Percentiles rank a stretch among this genome's conserved stretches.
Conservation (phyloP, 2,329 filamentous ascomycete species). For the Fragosphaeria purpurea region DNA sequence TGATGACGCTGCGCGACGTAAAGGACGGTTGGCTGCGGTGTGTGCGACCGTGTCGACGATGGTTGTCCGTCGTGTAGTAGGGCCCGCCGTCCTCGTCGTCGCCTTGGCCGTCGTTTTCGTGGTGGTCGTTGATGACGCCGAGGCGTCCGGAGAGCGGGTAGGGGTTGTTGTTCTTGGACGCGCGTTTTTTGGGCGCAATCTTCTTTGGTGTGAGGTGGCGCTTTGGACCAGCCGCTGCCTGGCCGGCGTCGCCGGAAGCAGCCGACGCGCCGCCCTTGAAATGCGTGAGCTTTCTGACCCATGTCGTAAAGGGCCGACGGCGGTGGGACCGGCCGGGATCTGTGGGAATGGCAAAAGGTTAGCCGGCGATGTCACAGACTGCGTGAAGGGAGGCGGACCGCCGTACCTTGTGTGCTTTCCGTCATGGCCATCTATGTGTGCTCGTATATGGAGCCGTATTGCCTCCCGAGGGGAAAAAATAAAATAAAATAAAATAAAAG, state of each 20-base stretch:
- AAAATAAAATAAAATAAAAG: no score
- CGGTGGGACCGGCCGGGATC: constrained; percentile 55
- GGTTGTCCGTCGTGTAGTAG: background rate
- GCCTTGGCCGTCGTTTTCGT: constrained; percentile 1
- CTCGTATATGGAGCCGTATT: no score
- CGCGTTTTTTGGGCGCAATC: constrained; percentile 44
- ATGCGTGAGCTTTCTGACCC: constrained; percentile 88
- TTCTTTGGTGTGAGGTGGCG: constrained; percentile 31
- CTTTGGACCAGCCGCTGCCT: constrained; percentile 32
- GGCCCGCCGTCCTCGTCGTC: background rate
- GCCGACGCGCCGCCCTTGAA: constrained; percentile 61
- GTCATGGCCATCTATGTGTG: constrained; percentile 17
- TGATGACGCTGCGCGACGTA: constrained; percentile 40
- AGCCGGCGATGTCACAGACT: constrained; percentile 4
- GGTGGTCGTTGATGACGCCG: constrained; percentile 7
- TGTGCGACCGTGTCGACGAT: background rate
- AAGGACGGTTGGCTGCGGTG: constrained; percentile 40
- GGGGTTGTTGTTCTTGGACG: constrained; percentile 71
- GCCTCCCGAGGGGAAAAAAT: no score
- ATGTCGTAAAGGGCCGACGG: constrained; percentile 78
- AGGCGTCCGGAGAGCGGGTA: constrained; percentile 71
- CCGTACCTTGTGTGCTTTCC: constrained; percentile 19
- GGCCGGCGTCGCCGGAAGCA: constrained; percentile 47
- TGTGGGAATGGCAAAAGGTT: constrained; percentile 21
- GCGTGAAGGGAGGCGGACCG: no score